Conservation (phyloP, 495 filamentous ascomycete genomes). For the Penicillium canariense region DNA sequence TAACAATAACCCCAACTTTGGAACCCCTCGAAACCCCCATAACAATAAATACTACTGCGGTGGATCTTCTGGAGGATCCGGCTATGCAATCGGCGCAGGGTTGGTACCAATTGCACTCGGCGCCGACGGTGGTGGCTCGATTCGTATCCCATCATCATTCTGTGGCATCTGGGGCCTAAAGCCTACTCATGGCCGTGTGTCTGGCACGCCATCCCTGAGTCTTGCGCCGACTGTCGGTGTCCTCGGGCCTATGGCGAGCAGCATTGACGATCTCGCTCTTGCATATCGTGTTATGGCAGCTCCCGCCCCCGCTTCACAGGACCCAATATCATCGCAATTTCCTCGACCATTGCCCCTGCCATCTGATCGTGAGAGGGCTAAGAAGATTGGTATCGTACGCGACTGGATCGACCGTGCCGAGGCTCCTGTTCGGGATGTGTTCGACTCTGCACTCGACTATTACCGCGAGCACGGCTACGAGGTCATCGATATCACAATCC, state of each 20-base stretch:
- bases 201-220: conserved; percentile 56
- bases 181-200: conserved; percentile 74
- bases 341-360: conserved; percentile 37
- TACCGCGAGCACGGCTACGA: conserved; percentile 62
- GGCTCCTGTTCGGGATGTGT: conserved; percentile 57
- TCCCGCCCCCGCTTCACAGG: conserved; percentile 56
- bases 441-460: conserved; percentile 59
- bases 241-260: conserved; percentile 72
- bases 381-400: conserved; percentile 66
- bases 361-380: conserved; percentile 33
- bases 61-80: conserved; percentile 83
- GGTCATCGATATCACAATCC: conserved; percentile 70
- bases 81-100: conserved; percentile 72
- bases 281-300: conserved; percentile 74
- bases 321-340: conserved; percentile 51
- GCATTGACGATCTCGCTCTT: conserved; percentile 76
- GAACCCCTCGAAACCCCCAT: conserved; percentile 82
- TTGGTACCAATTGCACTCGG: conserved; percentile 80
- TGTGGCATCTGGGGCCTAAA: conserved; percentile 91
- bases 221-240: conserved; percentile 65
- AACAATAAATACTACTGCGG: conserved; percentile 80
- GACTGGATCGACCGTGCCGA: conserved; percentile 74
- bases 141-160: conserved; percentile 77
- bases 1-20: conserved; percentile 77
- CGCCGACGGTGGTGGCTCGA: conserved; percentile 82